Percentiles rank a stretch among this genome's conserved stretches.
These are phyloP conservation scores for Petunia axillaris DNA, from an alignment of 257 asterid genomes.

Conservation along the genomic window DNA sequence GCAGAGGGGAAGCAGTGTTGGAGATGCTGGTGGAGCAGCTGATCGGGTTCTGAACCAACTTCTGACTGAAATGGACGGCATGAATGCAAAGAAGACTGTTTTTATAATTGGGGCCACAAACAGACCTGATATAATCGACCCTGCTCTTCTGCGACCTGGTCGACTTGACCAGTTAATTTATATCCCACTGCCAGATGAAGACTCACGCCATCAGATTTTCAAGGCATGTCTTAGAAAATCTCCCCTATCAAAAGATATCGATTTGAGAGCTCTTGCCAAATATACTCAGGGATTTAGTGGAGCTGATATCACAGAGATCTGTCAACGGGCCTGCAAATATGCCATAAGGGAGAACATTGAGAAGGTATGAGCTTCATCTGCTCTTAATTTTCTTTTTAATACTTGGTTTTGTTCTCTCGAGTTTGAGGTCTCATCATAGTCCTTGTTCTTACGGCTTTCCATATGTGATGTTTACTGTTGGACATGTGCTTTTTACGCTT, in stretches of 20 bases:
- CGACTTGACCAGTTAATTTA: slow-evolving; percentile 64
- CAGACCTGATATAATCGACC: slow-evolving; percentile 62
- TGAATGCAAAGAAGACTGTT: slow-evolving; percentile 62
- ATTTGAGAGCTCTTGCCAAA: slow-evolving; percentile 57
- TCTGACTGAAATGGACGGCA: slow-evolving; percentile 69
- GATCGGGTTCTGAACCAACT: slow-evolving; percentile 65
- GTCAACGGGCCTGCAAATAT: slow-evolving; percentile 63
- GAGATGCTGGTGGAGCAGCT: slow-evolving; percentile 73
- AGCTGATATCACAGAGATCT: slow-evolving; percentile 61
- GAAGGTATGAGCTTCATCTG: slow-evolving; percentile 39
- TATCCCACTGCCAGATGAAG: slow-evolving; percentile 65
- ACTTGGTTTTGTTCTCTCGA: neutral
- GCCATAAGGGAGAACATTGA: slow-evolving; percentile 66
- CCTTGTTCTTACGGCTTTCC: neutral
- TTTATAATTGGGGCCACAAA: slow-evolving; percentile 67
- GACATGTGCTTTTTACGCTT: neutral
- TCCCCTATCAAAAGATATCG: slow-evolving; percentile 54
- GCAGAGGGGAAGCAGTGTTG: slow-evolving; percentile 61
- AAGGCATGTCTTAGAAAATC: slow-evolving; percentile 61
- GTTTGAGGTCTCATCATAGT: neutral
- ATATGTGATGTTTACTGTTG: slow-evolving; percentile 12
- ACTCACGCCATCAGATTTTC: slow-evolving; percentile 59
- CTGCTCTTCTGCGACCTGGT: slow-evolving; percentile 66
- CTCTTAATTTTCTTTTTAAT: neutral
- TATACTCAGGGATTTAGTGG: slow-evolving; percentile 64